Evolutionary conservation across 768 basidiomycete species (phyloP).

Genomic region (Hortiboletus campestris): DNA sequence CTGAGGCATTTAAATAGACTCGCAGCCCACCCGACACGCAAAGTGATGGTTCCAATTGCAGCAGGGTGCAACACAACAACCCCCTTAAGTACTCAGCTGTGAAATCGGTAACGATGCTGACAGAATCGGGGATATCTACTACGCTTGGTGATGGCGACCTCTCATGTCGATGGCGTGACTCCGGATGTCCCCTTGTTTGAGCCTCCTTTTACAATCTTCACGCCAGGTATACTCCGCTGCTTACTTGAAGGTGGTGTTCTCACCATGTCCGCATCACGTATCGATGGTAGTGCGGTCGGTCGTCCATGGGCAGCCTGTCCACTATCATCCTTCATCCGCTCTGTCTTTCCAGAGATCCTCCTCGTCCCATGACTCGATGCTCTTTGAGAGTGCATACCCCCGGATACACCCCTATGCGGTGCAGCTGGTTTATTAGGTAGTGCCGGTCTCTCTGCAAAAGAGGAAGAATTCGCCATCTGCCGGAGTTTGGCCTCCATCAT

Average conservation of each 20-base stretch:
- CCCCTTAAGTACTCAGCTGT: conserved; percentile 1
- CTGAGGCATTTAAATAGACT: neutral
- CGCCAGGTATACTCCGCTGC: conserved; percentile 32
- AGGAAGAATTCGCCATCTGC: conserved; percentile 54
- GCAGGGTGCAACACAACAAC: neutral
- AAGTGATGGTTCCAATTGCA: conserved; percentile 2
- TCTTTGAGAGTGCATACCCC: conserved; percentile 1
- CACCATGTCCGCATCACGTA: conserved; percentile 12
- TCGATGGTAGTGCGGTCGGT: neutral
- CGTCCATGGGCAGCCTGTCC: neutral
- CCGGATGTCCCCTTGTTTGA: conserved; percentile 14
- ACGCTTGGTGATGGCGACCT: neutral
- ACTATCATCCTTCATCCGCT: conserved; percentile 1
- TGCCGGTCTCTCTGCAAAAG: conserved; percentile 19
- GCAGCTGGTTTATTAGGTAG: conserved; percentile 23
- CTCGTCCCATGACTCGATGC: neutral
- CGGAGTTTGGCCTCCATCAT: conserved; percentile 94
- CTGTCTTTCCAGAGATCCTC: neutral
- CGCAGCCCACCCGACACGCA: neutral
- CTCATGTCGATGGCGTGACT: conserved; percentile 9
- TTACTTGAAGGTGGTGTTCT: conserved; percentile 16
- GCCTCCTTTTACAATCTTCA: conserved; percentile 29
- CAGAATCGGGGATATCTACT: neutral
- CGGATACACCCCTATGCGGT: neutral
- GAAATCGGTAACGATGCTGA: neutral